A percentile compares a stretch with the other conserved stretches of the same genome.
phyloP scores from a whole-genome alignment of 345 rosid species.

The Microcos paniculata region DNA sequence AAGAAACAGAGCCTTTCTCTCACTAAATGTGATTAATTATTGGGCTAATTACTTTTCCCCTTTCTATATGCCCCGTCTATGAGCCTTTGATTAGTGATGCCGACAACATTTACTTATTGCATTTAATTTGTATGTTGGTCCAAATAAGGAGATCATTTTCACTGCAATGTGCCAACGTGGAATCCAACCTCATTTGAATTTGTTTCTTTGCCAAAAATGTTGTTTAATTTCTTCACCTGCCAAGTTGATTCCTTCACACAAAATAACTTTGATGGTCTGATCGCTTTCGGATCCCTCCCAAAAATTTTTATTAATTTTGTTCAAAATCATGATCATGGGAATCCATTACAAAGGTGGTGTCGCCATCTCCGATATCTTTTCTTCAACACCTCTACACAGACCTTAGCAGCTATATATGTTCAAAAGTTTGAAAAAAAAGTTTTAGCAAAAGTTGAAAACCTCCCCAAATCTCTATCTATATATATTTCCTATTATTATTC shows the following conservation, averaged over 20 bases:
- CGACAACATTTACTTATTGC: constrained; percentile 29
- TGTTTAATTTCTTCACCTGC: not conserved
- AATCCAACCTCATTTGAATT: constrained; percentile 12
- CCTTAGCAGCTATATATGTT: not conserved
- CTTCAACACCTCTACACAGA: not conserved
- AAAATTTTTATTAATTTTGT: not conserved
- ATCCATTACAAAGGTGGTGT: not conserved
- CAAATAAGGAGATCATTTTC: constrained; percentile 21
- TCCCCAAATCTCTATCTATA: not conserved
- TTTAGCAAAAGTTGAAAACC: not conserved
- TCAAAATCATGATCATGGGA: not conserved
- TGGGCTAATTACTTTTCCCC: not conserved
- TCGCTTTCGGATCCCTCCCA: not conserved
- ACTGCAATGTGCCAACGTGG: not conserved
- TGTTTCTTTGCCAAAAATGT: not conserved
- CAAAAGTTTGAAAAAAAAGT: not conserved
- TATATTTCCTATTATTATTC: too few species aligned
- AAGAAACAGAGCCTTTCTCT: too few species aligned
- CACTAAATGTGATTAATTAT: not conserved
- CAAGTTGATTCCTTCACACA: not conserved
- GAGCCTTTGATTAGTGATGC: constrained; percentile 19
- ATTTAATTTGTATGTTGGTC: constrained; percentile 16
- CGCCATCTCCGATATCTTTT: not conserved
- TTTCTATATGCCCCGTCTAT: not conserved
- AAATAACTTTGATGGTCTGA: not conserved